Conservation (phyloP, 345 rosid species). For the Euphorbia tirucalli region DNA sequence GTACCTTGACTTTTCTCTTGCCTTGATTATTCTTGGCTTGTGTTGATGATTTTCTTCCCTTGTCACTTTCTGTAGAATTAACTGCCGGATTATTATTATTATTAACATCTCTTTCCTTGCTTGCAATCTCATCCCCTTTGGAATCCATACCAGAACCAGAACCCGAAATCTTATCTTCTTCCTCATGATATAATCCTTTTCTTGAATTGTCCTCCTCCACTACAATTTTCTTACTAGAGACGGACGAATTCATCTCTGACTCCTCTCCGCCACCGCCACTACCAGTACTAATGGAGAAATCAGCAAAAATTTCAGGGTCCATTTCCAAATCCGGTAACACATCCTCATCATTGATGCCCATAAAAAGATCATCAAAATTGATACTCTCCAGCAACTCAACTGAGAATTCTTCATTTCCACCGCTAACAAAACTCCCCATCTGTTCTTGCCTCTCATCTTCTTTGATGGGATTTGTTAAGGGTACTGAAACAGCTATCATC, state of each 20-base stretch:
- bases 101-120: constrained; percentile 31
- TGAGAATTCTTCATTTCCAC: constrained; percentile 39
- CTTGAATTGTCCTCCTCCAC: constrained; percentile 12
- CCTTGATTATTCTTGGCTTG: constrained; percentile 43
- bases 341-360: constrained; percentile 56
- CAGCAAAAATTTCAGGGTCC: constrained; percentile 63
- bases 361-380: constrained; percentile 73
- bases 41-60: constrained; percentile 47
- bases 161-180: constrained; percentile 36
- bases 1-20: constrained; percentile 63
- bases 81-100: constrained; percentile 2
- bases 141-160: constrained; percentile 17
- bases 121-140: constrained; percentile 41
- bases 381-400: constrained; percentile 54
- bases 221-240: constrained; percentile 21
- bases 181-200: constrained; percentile 9
- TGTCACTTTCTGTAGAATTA: constrained; percentile 43
- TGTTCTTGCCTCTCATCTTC: constrained; percentile 45
- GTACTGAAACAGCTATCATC: constrained; percentile 71
- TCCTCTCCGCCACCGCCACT: constrained; percentile 44
- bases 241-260: constrained; percentile 41
- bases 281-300: constrained; percentile 35
- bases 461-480: constrained; percentile 33
- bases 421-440: constrained; percentile 33
- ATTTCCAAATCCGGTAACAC: constrained; percentile 69